Evolutionary conservation across 2,329 filamentous ascomycete species (phyloP).

Genomic region (Diaporthe sp.): DNA sequence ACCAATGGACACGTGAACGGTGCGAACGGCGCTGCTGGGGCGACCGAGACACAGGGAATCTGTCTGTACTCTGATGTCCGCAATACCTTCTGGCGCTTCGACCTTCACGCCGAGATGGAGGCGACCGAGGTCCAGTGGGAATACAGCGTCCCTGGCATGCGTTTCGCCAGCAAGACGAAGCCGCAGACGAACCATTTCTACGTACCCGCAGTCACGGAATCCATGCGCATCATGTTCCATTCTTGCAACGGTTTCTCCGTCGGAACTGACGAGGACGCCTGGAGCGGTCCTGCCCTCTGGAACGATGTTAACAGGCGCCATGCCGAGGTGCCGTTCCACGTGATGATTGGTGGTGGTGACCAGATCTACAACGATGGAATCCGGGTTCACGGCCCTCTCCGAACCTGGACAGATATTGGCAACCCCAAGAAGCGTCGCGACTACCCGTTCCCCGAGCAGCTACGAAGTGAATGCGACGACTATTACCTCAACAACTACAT

Average conservation of each 20-base stretch:
- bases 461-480: constrained; percentile 86
- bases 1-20: constrained; percentile 48
- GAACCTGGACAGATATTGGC: constrained; percentile 84
- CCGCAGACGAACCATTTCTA: constrained; percentile 79
- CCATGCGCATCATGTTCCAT: constrained; percentile 99
- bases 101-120: constrained; percentile 81
- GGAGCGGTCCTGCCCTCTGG: constrained; percentile 94
- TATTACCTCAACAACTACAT: constrained; percentile 95
- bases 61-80: constrained; percentile 74
- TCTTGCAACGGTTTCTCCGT: constrained; percentile 97
- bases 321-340: constrained; percentile 85
- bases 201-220: constrained; percentile 84
- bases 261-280: constrained; percentile 85
- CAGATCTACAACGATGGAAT: constrained; percentile 98
- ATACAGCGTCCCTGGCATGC: constrained; percentile 78
- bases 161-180: constrained; percentile 69
- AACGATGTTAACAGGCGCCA: constrained; percentile 91
- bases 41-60: constrained; percentile 62
- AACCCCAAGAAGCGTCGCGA: constrained; percentile 87
- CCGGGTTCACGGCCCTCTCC: constrained; percentile 84
- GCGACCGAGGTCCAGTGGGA: constrained; percentile 80
- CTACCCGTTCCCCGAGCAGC: constrained; percentile 80
- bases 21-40: constrained; percentile 39
- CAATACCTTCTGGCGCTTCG: constrained; percentile 95
- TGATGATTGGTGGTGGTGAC: constrained; percentile 95